Conservation (phyloP, 495 filamentous ascomycete genomes). For the Rhypophila decipiens region DNA sequence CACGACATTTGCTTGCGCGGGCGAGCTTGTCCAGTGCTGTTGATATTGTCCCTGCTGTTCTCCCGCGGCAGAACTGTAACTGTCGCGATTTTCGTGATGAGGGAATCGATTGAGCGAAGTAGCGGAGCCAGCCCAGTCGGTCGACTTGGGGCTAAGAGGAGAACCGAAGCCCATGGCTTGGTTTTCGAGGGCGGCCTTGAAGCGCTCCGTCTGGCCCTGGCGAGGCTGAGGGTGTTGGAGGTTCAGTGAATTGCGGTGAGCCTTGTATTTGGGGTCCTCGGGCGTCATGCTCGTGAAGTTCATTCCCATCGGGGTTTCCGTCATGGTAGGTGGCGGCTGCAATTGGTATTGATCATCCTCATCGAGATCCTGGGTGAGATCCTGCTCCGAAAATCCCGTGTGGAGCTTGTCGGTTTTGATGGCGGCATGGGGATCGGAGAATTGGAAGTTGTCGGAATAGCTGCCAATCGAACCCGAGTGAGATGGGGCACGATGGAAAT, state of each 20-base stretch:
- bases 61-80: conserved; percentile 27
- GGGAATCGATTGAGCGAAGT: conserved; percentile 43
- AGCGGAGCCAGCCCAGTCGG: conserved; percentile 64
- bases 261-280: conserved; percentile 85
- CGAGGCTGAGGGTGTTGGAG: conserved; percentile 88
- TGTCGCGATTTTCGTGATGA: conserved; percentile 37
- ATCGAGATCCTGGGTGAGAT: conserved; percentile 20
- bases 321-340: conserved; percentile 17
- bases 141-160: conserved; percentile 61
- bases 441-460: conserved; percentile 57
- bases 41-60: conserved; percentile 28
- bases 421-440: conserved; percentile 58
- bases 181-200: conserved; percentile 72
- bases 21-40: conserved; percentile 36
- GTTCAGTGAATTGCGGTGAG: conserved; percentile 82
- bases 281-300: conserved; percentile 44
- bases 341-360: conserved; percentile 11
- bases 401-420: conserved; percentile 56
- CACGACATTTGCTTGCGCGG: conserved; percentile 17
- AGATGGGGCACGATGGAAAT: conserved; percentile 37
- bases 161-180: conserved; percentile 66
- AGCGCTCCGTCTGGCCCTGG: conserved; percentile 72
- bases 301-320: conserved; percentile 22
- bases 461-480: conserved; percentile 64
- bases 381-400: conserved; percentile 53